Evolutionary conservation across 805 yeast genomes (phyloP).

Genomic region (Ogataea salicorniae): DNA sequence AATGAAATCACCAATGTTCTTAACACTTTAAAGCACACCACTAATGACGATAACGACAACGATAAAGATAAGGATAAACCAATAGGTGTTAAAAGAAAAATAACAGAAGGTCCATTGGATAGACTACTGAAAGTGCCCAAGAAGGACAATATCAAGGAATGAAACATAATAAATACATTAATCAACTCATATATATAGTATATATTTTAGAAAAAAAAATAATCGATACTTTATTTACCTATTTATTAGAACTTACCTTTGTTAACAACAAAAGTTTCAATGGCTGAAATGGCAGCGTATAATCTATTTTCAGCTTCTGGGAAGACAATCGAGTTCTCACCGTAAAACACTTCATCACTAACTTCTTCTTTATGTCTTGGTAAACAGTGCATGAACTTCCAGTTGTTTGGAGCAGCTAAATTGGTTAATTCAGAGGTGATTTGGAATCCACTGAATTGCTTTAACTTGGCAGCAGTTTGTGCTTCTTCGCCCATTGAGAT

Average conservation of each 20-base stretch:
- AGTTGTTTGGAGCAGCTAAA: constrained; percentile 54
- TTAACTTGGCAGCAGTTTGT: constrained; percentile 63
- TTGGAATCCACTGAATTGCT: constrained; percentile 85
- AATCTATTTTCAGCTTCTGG: constrained; percentile 94
- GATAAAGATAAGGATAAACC: neutral
- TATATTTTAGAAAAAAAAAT: neutral
- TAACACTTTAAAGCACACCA: neutral
- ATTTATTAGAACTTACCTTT: constrained; percentile 49
- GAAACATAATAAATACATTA: neutral
- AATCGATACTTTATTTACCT: neutral
- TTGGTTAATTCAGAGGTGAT: constrained; percentile 62
- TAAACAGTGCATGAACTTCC: constrained; percentile 96
- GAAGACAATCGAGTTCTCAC: constrained; percentile 79
- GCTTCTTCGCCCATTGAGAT: constrained; percentile 97
- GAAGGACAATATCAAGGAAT: neutral
- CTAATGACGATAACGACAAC: neutral
- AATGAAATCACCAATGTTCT: neutral
- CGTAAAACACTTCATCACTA: constrained; percentile 85
- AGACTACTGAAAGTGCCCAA: neutral
- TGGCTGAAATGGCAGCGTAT: constrained; percentile 92
- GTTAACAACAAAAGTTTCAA: constrained; percentile 84
- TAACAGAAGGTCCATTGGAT: neutral
- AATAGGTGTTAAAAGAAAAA: neutral
- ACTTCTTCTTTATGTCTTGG: constrained; percentile 97
- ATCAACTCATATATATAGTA: neutral